Evolutionary conservation across 768 basidiomycete genomes (phyloP), one percentile per base, ranked within the genome.

Genomic region (Mycena leptocephala): DNA sequence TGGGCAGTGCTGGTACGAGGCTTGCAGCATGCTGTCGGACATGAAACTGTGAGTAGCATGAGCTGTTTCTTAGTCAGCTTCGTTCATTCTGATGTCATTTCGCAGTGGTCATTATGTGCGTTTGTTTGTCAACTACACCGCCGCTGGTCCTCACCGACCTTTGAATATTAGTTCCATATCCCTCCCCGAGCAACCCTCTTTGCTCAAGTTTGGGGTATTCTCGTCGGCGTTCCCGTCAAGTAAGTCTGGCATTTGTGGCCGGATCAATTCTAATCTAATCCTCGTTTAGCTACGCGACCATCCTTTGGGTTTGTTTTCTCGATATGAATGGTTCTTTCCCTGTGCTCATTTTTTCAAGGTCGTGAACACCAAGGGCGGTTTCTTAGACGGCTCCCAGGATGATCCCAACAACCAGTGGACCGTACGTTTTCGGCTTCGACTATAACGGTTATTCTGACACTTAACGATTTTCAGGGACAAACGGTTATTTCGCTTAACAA

Each of bases 351-450:
- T 65, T 58, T 48, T 28, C 51, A 0, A 79, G 80, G 74, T 81
- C n/a, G 79, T 79, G 33, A 77, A 79, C 56, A 80, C 80, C 30
- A 82, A 82, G 62, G 78, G 80, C 14, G 53, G 58, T 53, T 75
- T 76, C 35, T 70, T 82, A 9, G 62, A 76, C 37, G 81, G 81
- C 26, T 37, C 69, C 7, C 75, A 69, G 30, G 39, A 51, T 18
- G 81, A 82, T 62, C 81, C 81, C 5, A 82, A 82, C 68, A 71
- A 78, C 32, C 81, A 82, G 56, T 82, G 81, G 81, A 82, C 81
- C 14, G 80, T 79, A 43, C 26, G 77, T 77, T 43, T 35, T 3
- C 5, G 30, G 13, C 10, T n/a, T n/a, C 53, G 53, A 8, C 5
- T 14, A n/a, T 43, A 16, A 7, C 22, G 14, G 11, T 8, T 3